phyloP scores from a whole-genome alignment of 495 filamentous ascomycete species.

The Cercophora scortea region DNA sequence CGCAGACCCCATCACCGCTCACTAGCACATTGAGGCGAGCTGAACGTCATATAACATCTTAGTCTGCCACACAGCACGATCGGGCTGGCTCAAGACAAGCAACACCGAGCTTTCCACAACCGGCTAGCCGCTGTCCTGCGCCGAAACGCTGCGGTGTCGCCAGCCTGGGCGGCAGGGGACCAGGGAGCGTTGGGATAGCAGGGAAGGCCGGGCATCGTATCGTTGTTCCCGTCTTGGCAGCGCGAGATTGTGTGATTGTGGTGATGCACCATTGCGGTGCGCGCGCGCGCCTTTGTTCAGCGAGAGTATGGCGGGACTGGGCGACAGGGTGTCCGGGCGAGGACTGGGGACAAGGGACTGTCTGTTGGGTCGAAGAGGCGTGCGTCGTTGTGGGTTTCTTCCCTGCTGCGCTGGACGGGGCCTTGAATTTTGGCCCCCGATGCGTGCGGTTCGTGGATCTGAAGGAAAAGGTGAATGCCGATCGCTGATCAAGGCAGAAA shows the following conservation, averaged over 20 bases:
- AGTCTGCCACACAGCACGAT: conserved; percentile 1
- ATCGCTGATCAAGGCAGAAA: not conserved
- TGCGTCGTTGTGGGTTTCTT: too few species aligned
- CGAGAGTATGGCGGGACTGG: too few species aligned
- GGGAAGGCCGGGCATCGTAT: too few species aligned
- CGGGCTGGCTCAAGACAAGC: conserved; percentile 12
- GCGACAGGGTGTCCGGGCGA: too few species aligned
- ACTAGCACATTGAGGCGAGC: conserved; percentile 9
- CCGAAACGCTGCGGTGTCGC: not conserved
- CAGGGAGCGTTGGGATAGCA: not conserved
- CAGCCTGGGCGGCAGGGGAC: not conserved
- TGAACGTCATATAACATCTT: conserved; percentile 1
- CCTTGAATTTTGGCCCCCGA: too few species aligned
- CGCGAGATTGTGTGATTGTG: too few species aligned
- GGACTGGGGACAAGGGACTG: too few species aligned
- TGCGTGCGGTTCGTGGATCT: not conserved
- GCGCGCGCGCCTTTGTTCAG: too few species aligned
- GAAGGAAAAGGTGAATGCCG: not conserved
- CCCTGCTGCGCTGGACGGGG: too few species aligned
- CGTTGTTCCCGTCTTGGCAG: too few species aligned
- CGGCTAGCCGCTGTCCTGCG: conserved; percentile 3
- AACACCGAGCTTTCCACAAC: conserved; percentile 10
- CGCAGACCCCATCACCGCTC: not conserved
- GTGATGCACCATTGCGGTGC: too few species aligned
- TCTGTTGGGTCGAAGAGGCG: too few species aligned